Base-by-base conservation (phyloP, 2,329 filamentous ascomycete species). In the Aaosphaeria arxii region DNA sequence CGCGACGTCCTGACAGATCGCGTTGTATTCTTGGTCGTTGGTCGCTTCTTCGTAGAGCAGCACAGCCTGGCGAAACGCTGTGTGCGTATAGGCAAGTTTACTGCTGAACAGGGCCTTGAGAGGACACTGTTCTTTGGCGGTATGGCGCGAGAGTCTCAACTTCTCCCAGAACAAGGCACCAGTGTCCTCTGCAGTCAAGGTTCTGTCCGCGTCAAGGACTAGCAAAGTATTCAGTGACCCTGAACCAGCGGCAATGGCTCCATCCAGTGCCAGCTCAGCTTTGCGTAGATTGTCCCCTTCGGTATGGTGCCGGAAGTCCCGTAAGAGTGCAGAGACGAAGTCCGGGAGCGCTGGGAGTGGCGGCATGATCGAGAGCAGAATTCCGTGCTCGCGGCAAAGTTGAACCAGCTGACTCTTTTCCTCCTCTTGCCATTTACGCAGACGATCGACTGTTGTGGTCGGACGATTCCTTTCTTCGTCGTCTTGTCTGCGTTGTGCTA, bases 141-240 rank as follows among this genome's bases (percentile, higher is more conserved):
- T 30, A 29, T 39, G 30, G 36, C 41, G 42, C 11, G 47, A 43
- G 11, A 57, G 32, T 5, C 35, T 57, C 17, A 24, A 24, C 13
- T 70, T 51, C 31, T 31, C n/a, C 79, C 77, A 84, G 61, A 83
- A 83, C 45, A 80, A 36, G 0, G 35, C 46, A 0, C 78, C 76
- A 4, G 76, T 77, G 50, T 86, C 82, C 9, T 74, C 53, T 1
- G 74, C 47, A 5, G 74, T 63, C 45, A 87, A 61, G 0, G 82
- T 86, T 52, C 66, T 78, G 59, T 86, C 82, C 0, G 66, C 83
- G 51, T 87, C 83, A 2, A 87, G 42, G 0, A 85, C 74, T 11
- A 86, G 44, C 41, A 81, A 63, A 0, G 71, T 80, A 40, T 78
- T 55, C 6, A 74, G 43, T 2, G 54, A 38, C 5, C 45, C 49